Percentiles rank a stretch among this genome's conserved stretches.
Conservation (phyloP, 2,329 filamentous ascomycete species). For the Colletotrichum tofieldiae region DNA sequence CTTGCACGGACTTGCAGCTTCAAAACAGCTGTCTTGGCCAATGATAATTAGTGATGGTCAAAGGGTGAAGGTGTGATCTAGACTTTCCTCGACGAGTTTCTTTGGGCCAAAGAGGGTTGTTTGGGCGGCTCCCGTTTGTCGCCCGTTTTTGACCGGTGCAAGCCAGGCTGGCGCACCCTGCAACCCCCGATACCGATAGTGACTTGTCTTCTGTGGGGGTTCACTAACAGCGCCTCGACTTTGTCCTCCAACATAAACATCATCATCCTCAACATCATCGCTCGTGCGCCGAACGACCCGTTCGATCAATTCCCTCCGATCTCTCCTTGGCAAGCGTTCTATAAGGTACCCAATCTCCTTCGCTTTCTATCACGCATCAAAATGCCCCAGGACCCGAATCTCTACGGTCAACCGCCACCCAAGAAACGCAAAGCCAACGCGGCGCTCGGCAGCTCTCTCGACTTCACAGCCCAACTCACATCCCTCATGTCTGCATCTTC, state of each 20-base stretch:
- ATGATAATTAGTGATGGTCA: too few relatives aligned
- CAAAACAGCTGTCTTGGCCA: not conserved
- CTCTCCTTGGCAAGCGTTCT: not conserved
- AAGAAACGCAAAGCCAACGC: conserved; percentile 81
- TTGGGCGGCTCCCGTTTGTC: not conserved
- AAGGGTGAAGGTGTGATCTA: not conserved
- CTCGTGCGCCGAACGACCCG: too few relatives aligned
- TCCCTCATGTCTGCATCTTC: conserved; percentile 76
- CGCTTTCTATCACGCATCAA: conserved; percentile 15
- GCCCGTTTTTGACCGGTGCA: not conserved
- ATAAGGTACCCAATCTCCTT: not conserved
- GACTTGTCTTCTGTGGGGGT: not conserved
- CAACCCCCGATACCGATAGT: conserved; percentile 12
- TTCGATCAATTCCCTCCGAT: too few relatives aligned
- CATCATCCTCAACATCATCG: not conserved
- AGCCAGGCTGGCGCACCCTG: not conserved
- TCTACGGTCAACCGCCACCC: conserved; percentile 83
- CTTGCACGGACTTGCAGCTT: not conserved
- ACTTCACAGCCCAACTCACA: conserved; percentile 91
- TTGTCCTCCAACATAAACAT: not conserved
- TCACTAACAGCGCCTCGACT: not conserved
- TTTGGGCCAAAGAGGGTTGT: not conserved
- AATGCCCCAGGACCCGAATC: conserved; percentile 77
- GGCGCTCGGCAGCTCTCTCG: conserved; percentile 80
- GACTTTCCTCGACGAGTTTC: not conserved